Evolutionary conservation across 2,329 filamentous ascomycete genomes (phyloP).

Genomic region (Catunica adiposa): DNA sequence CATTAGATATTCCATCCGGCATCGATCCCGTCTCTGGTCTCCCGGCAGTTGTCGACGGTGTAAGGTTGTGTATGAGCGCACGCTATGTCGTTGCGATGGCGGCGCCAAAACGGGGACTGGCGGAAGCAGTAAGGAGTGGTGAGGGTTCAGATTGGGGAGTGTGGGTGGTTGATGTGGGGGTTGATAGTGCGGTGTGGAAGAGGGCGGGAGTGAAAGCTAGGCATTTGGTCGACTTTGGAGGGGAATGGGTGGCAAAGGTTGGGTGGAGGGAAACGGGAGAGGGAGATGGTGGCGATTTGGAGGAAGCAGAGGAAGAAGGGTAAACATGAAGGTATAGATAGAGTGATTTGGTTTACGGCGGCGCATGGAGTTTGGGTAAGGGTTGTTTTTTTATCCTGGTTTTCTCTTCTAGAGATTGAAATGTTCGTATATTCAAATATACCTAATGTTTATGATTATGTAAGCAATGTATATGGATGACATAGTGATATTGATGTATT

Average conservation of each 20-base stretch:
- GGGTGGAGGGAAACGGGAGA: conserved; percentile 16
- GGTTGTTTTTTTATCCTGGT: too few relatives aligned
- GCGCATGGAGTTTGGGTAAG: neutral
- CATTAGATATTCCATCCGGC: conserved; percentile 82
- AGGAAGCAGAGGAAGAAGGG: neutral
- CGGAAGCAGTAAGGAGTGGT: conserved; percentile 49
- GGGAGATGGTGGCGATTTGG: neutral
- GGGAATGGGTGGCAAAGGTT: conserved; percentile 51
- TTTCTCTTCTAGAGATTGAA: too few relatives aligned
- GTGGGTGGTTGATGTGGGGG: conserved; percentile 72
- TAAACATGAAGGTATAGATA: too few relatives aligned
- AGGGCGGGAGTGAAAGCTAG: conserved; percentile 67
- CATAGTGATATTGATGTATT: too few relatives aligned
- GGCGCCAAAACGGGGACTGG: conserved; percentile 67
- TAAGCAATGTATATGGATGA: too few relatives aligned
- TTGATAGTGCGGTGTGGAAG: conserved; percentile 68
- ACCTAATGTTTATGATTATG: too few relatives aligned
- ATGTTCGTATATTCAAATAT: too few relatives aligned
- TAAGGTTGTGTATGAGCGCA: conserved; percentile 62
- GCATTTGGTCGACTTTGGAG: conserved; percentile 75
- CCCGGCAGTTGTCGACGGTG: conserved; percentile 51
- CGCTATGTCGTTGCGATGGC: conserved; percentile 74
- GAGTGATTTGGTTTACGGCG: neutral
- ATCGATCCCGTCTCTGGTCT: conserved; percentile 64
- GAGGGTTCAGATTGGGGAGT: conserved; percentile 56